Conservation (phyloP, 805 yeast genomes). For the Lipomyces yamadae region DNA sequence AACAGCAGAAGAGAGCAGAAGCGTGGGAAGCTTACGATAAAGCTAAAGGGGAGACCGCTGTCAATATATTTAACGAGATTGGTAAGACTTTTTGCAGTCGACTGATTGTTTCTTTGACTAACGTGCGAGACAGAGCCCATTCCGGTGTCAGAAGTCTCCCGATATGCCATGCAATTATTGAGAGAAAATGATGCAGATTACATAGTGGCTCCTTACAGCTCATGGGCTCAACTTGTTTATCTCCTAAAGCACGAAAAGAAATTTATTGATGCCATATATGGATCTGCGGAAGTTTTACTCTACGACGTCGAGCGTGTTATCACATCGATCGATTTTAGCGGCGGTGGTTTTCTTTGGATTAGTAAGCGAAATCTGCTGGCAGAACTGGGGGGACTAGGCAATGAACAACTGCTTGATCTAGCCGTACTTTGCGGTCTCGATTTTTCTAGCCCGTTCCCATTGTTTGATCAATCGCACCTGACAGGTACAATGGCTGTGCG, state of each 20-base stretch:
- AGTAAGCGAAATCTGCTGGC: constrained; percentile 61
- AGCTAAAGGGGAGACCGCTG: constrained; percentile 45
- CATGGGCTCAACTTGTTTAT: constrained; percentile 81
- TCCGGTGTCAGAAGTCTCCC: constrained; percentile 22
- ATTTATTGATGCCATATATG: constrained; percentile 75
- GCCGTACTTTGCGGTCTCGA: constrained; percentile 79
- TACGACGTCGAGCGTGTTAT: constrained; percentile 72
- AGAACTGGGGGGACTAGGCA: constrained; percentile 61
- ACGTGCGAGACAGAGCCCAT: constrained; percentile 19
- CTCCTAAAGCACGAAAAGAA: constrained; percentile 55
- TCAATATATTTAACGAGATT: constrained; percentile 41
- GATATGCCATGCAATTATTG: constrained; percentile 57
- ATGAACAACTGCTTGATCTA: constrained; percentile 73
- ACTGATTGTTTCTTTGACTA: neutral
- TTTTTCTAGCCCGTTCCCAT: constrained; percentile 69
- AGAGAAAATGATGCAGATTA: constrained; percentile 62
- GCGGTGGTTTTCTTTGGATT: constrained; percentile 68
- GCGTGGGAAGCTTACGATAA: constrained; percentile 52
- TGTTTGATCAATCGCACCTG: constrained; percentile 42
- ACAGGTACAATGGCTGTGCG: constrained; percentile 30
- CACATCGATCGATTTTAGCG: constrained; percentile 67
- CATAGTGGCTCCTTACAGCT: constrained; percentile 78
- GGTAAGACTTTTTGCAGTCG: constrained; percentile 15
- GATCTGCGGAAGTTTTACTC: constrained; percentile 79
- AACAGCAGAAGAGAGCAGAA: constrained; percentile 47